Conservation (phyloP, 2,329 filamentous ascomycete species). For the Trichothecium roseum region DNA sequence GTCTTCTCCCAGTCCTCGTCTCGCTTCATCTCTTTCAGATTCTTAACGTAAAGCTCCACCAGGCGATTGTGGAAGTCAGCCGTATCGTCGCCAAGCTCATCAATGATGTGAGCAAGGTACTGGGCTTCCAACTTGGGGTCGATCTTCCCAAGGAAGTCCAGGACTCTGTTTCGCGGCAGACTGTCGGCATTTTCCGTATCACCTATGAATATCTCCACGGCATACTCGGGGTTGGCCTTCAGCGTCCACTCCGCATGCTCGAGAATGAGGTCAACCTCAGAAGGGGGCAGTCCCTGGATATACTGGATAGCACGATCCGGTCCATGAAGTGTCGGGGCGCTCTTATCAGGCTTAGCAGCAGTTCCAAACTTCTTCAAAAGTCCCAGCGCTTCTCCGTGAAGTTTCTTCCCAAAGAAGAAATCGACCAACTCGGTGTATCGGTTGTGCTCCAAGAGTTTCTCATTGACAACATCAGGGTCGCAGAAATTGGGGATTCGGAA, state of each 20-base stretch:
- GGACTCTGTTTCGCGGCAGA: constrained; percentile 65
- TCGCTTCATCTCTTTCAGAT: constrained; percentile 34
- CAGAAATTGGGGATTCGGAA: constrained; percentile 97
- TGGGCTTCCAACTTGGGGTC: constrained; percentile 61
- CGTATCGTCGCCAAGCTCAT: constrained; percentile 73
- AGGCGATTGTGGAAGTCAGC: constrained; percentile 82
- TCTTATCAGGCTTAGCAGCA: constrained; percentile 37
- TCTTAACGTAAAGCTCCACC: constrained; percentile 57
- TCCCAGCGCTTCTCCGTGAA: constrained; percentile 79
- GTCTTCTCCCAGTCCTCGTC: constrained; percentile 43
- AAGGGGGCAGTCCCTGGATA: constrained; percentile 77
- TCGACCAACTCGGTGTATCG: constrained; percentile 94
- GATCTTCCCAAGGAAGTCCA: constrained; percentile 62
- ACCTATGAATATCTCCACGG: constrained; percentile 87
- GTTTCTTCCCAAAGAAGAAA: constrained; percentile 89
- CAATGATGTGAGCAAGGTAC: constrained; percentile 87
- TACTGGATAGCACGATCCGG: constrained; percentile 80
- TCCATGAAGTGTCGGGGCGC: constrained; percentile 55
- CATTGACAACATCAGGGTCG: constrained; percentile 89
- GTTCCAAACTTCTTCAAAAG: constrained; percentile 73
- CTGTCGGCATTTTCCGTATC: constrained; percentile 94
- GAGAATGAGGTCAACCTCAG: constrained; percentile 81
- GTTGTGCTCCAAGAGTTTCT: constrained; percentile 78
- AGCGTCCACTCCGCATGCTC: constrained; percentile 89
- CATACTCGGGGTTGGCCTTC: constrained; percentile 57